Percentiles rank a stretch among this genome's conserved stretches.
phyloP scores from a whole-genome alignment of 2,329 filamentous ascomycete species.

The Neonectria neomacrospora region DNA sequence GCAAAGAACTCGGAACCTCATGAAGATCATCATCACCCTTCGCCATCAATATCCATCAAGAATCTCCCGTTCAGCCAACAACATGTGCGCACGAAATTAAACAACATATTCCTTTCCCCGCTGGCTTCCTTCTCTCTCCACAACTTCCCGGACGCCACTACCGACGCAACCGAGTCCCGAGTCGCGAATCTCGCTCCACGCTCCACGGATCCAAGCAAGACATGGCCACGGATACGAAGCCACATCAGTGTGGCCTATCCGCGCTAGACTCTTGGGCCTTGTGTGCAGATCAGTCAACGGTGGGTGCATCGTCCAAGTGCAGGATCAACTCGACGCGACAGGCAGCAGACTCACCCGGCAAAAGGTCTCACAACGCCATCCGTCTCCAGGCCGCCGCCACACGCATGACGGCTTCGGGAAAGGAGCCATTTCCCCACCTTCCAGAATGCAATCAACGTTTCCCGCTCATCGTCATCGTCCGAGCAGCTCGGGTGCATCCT shows the following conservation, averaged over 20 bases:
- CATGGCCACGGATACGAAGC: slow-evolving; percentile 7
- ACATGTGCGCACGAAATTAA: not conserved
- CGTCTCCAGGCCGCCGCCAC: not conserved
- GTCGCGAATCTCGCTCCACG: slow-evolving; percentile 22
- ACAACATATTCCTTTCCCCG: not conserved
- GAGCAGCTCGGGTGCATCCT: not conserved
- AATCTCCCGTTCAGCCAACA: not conserved
- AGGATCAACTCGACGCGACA: not conserved
- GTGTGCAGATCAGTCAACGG: not conserved
- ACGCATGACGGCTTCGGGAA: not conserved
- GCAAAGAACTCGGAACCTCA: too few species aligned
- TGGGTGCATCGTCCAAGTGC: not conserved
- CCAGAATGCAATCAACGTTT: not conserved
- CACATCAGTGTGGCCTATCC: slow-evolving; percentile 10
- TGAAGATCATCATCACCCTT: not conserved
- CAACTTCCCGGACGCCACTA: slow-evolving; percentile 18
- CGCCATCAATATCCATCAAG: too few species aligned
- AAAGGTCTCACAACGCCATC: not conserved
- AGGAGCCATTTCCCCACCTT: not conserved
- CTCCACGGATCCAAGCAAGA: slow-evolving; percentile 11
- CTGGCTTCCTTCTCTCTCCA: slow-evolving; percentile 1
- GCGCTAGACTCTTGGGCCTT: not conserved
- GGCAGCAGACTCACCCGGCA: not conserved
- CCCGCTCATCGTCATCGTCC: not conserved
- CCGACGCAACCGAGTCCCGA: slow-evolving; percentile 8